Percentiles rank a stretch among this genome's conserved stretches.
Conservation (phyloP, 805 yeast genomes). For the Metschnikowia rubicola region DNA sequence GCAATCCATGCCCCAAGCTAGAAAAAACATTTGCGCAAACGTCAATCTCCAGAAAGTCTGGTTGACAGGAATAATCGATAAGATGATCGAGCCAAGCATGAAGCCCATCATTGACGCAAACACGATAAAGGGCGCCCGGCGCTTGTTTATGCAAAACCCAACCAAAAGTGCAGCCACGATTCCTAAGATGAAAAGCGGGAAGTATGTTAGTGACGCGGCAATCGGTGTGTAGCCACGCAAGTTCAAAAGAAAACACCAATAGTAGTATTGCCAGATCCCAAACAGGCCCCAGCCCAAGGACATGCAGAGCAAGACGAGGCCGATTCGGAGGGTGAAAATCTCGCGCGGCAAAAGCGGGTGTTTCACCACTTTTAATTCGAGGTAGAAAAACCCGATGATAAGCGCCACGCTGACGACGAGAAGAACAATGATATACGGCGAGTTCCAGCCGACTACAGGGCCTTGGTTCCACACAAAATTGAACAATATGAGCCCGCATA, state of each 20-base stretch:
- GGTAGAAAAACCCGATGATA: conserved; percentile 39
- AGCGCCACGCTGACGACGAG: conserved; percentile 49
- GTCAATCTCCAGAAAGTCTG: conserved; percentile 59
- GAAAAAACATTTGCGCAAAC: conserved; percentile 52
- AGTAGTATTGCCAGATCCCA: conserved; percentile 70
- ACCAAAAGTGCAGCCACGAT: conserved; percentile 51
- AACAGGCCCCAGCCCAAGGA: conserved; percentile 75
- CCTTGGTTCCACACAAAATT: conserved; percentile 77
- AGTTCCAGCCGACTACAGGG: conserved; percentile 65
- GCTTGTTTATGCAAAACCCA: conserved; percentile 43
- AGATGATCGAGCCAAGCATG: conserved; percentile 49
- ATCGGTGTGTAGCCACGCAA: conserved; percentile 45
- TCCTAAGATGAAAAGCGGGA: conserved; percentile 52
- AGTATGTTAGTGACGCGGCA: conserved; percentile 36
- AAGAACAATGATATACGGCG: conserved; percentile 54
- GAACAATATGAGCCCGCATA: conserved; percentile 57
- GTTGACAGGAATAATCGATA: conserved; percentile 53
- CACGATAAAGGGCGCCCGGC: conserved; percentile 50
- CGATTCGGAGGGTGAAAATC: conserved; percentile 43
- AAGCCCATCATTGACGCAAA: conserved; percentile 52
- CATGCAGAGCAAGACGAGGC: conserved; percentile 48
- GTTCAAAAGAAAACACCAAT: conserved; percentile 49
- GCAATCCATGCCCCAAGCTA: conserved; percentile 74
- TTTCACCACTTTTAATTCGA: conserved; percentile 44
- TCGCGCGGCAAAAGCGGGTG: conserved; percentile 55